Evolutionary conservation across 805 yeast species (phyloP).

Genomic region (Tetrapisispora nanseiensis): DNA sequence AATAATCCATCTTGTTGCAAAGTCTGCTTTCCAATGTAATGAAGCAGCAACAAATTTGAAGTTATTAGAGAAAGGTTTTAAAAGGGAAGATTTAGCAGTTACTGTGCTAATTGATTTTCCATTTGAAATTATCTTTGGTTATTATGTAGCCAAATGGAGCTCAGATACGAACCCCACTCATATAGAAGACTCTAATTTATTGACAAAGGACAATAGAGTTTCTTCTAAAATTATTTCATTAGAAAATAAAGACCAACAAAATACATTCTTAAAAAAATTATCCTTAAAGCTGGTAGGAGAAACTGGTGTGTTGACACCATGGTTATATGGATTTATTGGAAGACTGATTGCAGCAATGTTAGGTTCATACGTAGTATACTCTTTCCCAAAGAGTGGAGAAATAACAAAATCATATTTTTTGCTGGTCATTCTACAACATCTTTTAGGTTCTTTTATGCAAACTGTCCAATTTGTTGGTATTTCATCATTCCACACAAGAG

Average conservation of each 20-base stretch:
- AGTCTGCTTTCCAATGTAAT: constrained; percentile 89
- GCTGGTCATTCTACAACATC: constrained; percentile 71
- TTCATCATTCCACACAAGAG: constrained; percentile 88
- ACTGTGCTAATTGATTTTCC: constrained; percentile 93
- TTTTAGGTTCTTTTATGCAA: constrained; percentile 81
- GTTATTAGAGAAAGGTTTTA: constrained; percentile 79
- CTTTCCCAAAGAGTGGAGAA: constrained; percentile 55
- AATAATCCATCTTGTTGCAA: constrained; percentile 64
- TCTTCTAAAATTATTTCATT: background rate
- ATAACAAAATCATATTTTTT: constrained; percentile 44
- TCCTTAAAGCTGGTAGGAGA: constrained; percentile 21
- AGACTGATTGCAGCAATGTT: constrained; percentile 63
- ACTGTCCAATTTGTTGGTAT: constrained; percentile 93
- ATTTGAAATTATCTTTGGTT: constrained; percentile 89
- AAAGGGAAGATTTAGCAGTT: constrained; percentile 87
- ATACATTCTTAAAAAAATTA: constrained; percentile 1
- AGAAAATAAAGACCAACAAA: background rate
- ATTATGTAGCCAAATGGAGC: constrained; percentile 93
- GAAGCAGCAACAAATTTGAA: constrained; percentile 93
- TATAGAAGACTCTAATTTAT: background rate
- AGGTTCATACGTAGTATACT: constrained; percentile 63
- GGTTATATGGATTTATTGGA: constrained; percentile 83
- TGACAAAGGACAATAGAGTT: constrained; percentile 3
- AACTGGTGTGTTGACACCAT: constrained; percentile 64
- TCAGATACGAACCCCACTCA: constrained; percentile 36